phyloP scores from a whole-genome alignment of 78 protist species.

The Trichosphaerium sp. region DNA sequence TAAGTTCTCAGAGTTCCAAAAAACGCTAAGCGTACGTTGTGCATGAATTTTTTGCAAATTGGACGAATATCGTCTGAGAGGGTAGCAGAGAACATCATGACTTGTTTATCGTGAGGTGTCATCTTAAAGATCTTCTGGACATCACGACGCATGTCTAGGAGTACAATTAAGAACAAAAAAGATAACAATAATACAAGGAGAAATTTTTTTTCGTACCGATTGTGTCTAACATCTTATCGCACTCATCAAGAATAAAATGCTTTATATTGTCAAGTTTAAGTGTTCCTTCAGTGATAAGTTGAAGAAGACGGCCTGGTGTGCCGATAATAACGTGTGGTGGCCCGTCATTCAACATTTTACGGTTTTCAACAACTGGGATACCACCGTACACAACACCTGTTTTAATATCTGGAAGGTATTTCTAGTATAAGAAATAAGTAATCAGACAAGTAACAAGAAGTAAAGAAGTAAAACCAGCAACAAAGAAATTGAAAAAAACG shows the following conservation, averaged over 20 bases:
- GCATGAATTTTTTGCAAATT: constrained; percentile 86
- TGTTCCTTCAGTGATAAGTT: constrained; percentile 8
- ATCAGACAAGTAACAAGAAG: no score
- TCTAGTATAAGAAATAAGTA: no score
- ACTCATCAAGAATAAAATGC: constrained; percentile 97
- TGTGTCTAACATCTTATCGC: constrained; percentile 84
- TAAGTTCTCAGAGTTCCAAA: not conserved
- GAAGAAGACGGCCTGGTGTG: constrained; percentile 96
- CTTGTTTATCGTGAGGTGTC: constrained; percentile 93
- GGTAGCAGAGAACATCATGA: constrained; percentile 99
- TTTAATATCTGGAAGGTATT: constrained; percentile 62
- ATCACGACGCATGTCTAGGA: constrained; percentile 84
- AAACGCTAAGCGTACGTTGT: constrained; percentile 16
- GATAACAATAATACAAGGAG: not conserved
- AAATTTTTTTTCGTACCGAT: not conserved
- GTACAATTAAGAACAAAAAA: not conserved
- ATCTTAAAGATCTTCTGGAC: constrained; percentile 88
- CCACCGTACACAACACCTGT: constrained; percentile 93
- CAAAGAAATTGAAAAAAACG: no score
- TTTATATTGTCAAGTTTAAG: constrained; percentile 63
- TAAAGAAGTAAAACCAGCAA: no score
- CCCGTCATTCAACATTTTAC: constrained; percentile 22
- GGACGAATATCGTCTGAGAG: constrained; percentile 63
- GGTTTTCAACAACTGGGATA: constrained; percentile 33
- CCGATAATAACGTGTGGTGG: constrained; percentile 92